Evolutionary conservation across 768 basidiomycete species (phyloP).

Genomic region (Tephrocybe rancida): DNA sequence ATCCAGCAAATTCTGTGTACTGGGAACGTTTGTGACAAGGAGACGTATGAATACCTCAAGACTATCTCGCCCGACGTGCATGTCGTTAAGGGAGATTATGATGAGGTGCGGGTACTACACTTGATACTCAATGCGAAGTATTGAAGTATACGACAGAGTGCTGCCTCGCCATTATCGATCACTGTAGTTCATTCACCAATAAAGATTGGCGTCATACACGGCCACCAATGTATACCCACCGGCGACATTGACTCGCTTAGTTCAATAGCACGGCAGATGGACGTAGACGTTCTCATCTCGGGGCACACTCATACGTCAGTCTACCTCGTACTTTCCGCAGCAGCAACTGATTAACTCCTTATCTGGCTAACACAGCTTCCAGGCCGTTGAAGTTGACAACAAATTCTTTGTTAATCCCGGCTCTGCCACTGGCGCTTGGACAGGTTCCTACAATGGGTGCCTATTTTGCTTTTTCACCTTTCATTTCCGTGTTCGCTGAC

Average conservation of each 20-base stretch:
- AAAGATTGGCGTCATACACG: constrained; percentile 90
- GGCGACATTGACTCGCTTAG: constrained; percentile 92
- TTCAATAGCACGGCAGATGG: constrained; percentile 91
- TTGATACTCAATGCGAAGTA: background rate
- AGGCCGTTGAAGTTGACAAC: constrained; percentile 89
- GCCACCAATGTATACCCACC: constrained; percentile 90
- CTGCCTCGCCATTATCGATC: constrained; percentile 76
- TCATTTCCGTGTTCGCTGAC: constrained; percentile 8
- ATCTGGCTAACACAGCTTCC: constrained; percentile 61
- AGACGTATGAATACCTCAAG: constrained; percentile 95
- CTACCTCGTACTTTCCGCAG: background rate
- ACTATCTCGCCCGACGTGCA: constrained; percentile 94
- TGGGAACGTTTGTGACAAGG: constrained; percentile 95
- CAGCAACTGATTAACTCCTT: background rate
- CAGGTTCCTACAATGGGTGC: constrained; percentile 70
- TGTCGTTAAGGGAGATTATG: constrained; percentile 93
- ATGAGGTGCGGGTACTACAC: constrained; percentile 64
- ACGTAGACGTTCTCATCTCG: constrained; percentile 92
- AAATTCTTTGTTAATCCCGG: constrained; percentile 97
- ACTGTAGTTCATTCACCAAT: constrained; percentile 85
- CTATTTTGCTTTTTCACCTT: background rate
- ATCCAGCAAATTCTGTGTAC: constrained; percentile 98
- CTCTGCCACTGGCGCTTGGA: constrained; percentile 94
- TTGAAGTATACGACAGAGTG: constrained; percentile 39
- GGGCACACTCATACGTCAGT: constrained; percentile 94